Base-by-base conservation (phyloP, 805 yeast genomes). In the Candida xyloterini region DNA sequence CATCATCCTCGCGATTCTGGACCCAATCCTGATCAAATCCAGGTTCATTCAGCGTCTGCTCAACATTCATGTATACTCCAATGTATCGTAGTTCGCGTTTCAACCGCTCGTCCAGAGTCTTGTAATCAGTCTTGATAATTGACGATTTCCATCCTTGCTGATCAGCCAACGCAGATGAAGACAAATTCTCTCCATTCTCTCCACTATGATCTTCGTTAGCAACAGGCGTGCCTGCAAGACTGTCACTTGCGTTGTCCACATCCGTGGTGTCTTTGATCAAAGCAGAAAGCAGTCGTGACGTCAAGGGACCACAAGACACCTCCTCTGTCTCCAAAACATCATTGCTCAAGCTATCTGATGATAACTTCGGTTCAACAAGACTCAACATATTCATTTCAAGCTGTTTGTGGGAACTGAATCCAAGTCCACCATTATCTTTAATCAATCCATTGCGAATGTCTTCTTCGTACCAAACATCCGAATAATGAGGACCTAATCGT, bases 301-400 rank as follows among this genome's bases (percentile, higher is more conserved):
- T 82, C 25, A 91, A 69, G 1, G 99, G 98, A 1, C 99, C 99
- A 58, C 95, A 83, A 1, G 95, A 82, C 1, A 91, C 68, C 15
- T 76, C 79, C 42, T 85, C 91, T 0, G 82, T 72, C 48, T 85
- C 91, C 40, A 90, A 60, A 1, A 65, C 60, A 4, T 76, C 80
- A 52, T 84, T 95, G 20, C 63, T 67, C 31, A 85, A 52, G 20
- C 68, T 71, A 15, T 74, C 79, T 1, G 80, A 67, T 1, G 81
- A 68, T 5, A 83, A 84, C 45, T 74, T 80, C 0, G 95, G 81
- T 18, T 53, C 54, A 13, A 62, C 50, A 10, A 46, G 22, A 16
- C 46, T 44, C 30, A 32, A 40, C 51, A 58, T 51, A 30, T 38
- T 47, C n/a, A 46, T 25, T 21, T 53, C 56, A 47, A 56, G 40